A percentile compares a stretch with the other conserved stretches of the same genome.
Evolutionary conservation across 1,284 basidiomycete species (phyloP).

Genomic region (Apiotrichum siamense): DNA sequence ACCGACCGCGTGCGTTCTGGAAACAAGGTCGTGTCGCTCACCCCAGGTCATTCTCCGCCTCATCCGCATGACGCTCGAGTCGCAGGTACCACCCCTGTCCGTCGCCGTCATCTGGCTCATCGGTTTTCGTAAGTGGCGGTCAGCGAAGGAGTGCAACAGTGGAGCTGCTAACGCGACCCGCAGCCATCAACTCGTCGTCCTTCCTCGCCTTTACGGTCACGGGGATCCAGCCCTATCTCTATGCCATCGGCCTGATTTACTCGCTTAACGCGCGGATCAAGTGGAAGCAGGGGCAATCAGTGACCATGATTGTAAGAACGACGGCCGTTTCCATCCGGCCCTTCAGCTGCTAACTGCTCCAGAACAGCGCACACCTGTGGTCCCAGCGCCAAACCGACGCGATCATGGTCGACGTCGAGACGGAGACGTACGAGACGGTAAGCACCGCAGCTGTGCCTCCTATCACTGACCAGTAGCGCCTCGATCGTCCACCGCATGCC

Average conservation of each 20-base stretch:
- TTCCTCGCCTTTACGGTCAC: constrained; percentile 27
- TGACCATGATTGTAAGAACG: not conserved
- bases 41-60: constrained; percentile 22
- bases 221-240: constrained; percentile 26
- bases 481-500: not conserved
- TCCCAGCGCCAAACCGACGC: not conserved
- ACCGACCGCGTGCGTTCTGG: constrained; percentile 22
- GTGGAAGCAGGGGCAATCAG: not conserved
- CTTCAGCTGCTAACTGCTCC: no score
- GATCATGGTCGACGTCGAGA: constrained; percentile 22
- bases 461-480: not conserved
- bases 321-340: no score
- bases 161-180: no score
- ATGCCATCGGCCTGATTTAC: constrained; percentile 29
- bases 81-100: constrained; percentile 28
- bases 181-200: constrained; percentile 16
- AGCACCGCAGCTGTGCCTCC: not conserved
- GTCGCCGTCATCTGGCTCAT: constrained; percentile 25
- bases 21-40: not conserved
- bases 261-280: constrained; percentile 25
- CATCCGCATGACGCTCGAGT: constrained; percentile 31
- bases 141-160: no score
- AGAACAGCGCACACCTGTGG: not conserved
- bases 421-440: constrained; percentile 12
- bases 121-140: constrained; percentile 21